Percentiles rank a stretch among this genome's conserved stretches.
Conservation (phyloP, 768 basidiomycete genomes). For the Tricholoma flavovirens region DNA sequence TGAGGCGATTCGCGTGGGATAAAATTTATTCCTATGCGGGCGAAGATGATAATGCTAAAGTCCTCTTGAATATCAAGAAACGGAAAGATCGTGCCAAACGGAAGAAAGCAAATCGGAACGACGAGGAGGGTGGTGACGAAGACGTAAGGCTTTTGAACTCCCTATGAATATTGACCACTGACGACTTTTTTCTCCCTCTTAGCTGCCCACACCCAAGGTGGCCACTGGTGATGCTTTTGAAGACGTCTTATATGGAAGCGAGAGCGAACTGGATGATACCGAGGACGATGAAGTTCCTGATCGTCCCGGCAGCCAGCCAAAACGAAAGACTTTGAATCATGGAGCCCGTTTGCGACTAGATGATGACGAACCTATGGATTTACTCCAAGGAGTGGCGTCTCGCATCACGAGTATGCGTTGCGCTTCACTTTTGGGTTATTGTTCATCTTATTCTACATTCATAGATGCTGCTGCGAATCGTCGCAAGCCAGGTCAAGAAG, state of each 20-base stretch:
- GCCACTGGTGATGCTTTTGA: slow-evolving; percentile 87
- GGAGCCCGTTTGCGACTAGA: slow-evolving; percentile 76
- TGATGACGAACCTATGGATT: slow-evolving; percentile 92
- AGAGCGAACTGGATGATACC: slow-evolving; percentile 78
- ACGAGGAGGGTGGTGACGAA: slow-evolving; percentile 52
- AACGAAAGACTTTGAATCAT: slow-evolving; percentile 27
- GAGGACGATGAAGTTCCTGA: slow-evolving; percentile 47
- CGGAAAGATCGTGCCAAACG: slow-evolving; percentile 90
- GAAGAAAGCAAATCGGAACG: slow-evolving; percentile 62
- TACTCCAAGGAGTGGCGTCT: slow-evolving; percentile 74
- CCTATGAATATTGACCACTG: background rate
- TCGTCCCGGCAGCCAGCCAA: slow-evolving; percentile 19
- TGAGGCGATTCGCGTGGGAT: slow-evolving; percentile 85
- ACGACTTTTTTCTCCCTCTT: slow-evolving; percentile 1
- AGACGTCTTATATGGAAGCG: slow-evolving; percentile 94
- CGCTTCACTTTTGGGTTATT: slow-evolving; percentile 1
- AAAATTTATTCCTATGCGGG: slow-evolving; percentile 70
- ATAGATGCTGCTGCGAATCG: slow-evolving; percentile 42
- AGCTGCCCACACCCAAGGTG: slow-evolving; percentile 44
- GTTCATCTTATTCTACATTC: background rate
- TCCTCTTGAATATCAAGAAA: slow-evolving; percentile 92
- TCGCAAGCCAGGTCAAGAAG: slow-evolving; percentile 82
- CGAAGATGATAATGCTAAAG: slow-evolving; percentile 81
- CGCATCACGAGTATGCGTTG: slow-evolving; percentile 61
- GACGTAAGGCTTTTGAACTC: slow-evolving; percentile 10